A percentile compares a stretch with the other conserved stretches of the same genome.
Conservation (phyloP, 192 early-diverging fungal genomes). For the Umbelopsis sp. region DNA sequence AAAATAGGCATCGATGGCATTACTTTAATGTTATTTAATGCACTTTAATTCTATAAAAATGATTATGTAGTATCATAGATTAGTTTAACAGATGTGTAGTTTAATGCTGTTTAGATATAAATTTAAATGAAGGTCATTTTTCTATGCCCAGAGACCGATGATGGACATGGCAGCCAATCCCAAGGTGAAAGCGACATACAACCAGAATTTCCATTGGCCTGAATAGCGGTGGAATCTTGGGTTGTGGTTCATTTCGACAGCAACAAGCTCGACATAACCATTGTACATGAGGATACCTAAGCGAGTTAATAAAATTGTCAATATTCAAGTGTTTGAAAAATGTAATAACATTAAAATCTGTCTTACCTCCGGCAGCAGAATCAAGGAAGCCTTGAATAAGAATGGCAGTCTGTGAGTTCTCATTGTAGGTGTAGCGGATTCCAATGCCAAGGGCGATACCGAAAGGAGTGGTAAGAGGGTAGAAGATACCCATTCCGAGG, state of each 20-base stretch:
- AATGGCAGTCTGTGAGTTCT: slow-evolving; percentile 52
- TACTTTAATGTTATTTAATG: no score
- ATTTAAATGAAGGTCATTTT: no score
- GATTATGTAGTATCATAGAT: no score
- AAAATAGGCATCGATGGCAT: no score
- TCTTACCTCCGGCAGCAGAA: slow-evolving; percentile 57
- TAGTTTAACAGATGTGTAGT: no score
- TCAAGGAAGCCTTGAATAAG: slow-evolving; percentile 79
- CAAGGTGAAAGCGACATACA: slow-evolving; percentile 65
- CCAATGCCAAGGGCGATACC: slow-evolving; percentile 81
- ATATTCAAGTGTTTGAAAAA: not conserved
- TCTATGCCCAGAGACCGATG: slow-evolving; percentile 62
- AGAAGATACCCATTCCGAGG: slow-evolving; percentile 57
- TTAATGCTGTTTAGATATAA: no score
- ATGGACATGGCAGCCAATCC: slow-evolving; percentile 81
- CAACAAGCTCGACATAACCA: slow-evolving; percentile 73
- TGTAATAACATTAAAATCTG: not conserved
- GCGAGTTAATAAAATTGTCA: not conserved
- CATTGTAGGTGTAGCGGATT: slow-evolving; percentile 64
- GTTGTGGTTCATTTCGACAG: slow-evolving; percentile 67
- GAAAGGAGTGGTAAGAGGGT: slow-evolving; percentile 78
- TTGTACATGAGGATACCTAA: slow-evolving; percentile 84
- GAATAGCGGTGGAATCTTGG: slow-evolving; percentile 44
- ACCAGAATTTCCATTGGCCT: slow-evolving; percentile 30
- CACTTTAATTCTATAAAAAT: no score